Evolutionary conservation across 1,284 basidiomycete genomes (phyloP).

Genomic region (Irpex sp.): DNA sequence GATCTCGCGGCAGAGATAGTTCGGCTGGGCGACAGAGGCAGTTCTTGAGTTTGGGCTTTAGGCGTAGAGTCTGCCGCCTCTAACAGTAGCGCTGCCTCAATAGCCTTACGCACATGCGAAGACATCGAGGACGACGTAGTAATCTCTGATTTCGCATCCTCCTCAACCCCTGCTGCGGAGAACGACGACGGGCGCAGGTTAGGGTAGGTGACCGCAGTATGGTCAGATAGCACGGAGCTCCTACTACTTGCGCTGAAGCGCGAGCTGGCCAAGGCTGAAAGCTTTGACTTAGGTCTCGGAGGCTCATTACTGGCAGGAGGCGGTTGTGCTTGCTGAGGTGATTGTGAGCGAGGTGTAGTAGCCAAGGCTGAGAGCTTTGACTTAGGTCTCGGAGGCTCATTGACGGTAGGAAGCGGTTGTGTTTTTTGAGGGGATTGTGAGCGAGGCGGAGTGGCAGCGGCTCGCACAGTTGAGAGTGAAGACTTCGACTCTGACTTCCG

Average conservation of each 20-base stretch:
- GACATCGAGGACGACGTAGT: slow-evolving; percentile 43
- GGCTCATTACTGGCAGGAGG: slow-evolving; percentile 3
- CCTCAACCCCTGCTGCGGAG: slow-evolving; percentile 40
- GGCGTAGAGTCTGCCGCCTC: slow-evolving; percentile 23
- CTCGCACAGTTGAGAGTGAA: slow-evolving; percentile 11
- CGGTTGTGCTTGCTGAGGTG: slow-evolving; percentile 2
- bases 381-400: slow-evolving; percentile 30
- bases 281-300: slow-evolving; percentile 47
- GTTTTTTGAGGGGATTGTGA: not conserved
- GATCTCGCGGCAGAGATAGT: not conserved
- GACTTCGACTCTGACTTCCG: slow-evolving; percentile 17
- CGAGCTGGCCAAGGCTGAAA: slow-evolving; percentile 60
- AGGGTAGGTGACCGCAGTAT: slow-evolving; percentile 65
- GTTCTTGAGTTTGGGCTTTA: not conserved
- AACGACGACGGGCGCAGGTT: slow-evolving; percentile 57
- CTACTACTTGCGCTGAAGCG: slow-evolving; percentile 32
- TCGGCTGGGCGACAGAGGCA: not conserved
- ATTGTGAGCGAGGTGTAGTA: not conserved
- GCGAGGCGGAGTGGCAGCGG: slow-evolving; percentile 27
- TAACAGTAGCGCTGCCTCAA: slow-evolving; percentile 43
- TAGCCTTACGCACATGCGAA: slow-evolving; percentile 56
- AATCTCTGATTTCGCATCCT: slow-evolving; percentile 12
- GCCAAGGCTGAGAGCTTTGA: slow-evolving; percentile 58
- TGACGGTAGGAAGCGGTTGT: slow-evolving; percentile 5
- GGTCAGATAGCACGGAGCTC: slow-evolving; percentile 45